Conservation (phyloP, 495 filamentous ascomycete species). For the Neurospora sp. region DNA sequence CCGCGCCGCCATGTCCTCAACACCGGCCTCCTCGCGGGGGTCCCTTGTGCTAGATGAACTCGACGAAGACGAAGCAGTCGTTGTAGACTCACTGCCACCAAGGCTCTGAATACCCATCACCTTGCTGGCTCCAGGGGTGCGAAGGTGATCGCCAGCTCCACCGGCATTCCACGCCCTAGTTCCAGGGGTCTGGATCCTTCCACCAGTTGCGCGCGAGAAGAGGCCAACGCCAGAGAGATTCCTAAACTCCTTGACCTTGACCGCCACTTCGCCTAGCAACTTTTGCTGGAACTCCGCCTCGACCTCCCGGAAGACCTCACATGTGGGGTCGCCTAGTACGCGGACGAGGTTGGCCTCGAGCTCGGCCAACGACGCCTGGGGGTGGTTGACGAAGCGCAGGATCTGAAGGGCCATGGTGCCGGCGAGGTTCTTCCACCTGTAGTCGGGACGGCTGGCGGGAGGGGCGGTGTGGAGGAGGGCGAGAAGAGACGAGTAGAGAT, state of each 20-base stretch:
- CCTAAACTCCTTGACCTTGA: constrained; percentile 39
- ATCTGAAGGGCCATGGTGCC: constrained; percentile 41
- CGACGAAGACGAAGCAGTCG: neutral
- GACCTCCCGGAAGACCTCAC: constrained; percentile 27
- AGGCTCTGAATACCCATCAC: constrained; percentile 9
- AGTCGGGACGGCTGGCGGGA: constrained; percentile 18
- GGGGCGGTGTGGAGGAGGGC: constrained; percentile 34
- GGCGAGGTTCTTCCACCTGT: constrained; percentile 32
- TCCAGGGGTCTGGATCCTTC: constrained; percentile 21
- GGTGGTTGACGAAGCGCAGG: constrained; percentile 38
- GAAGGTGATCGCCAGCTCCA: constrained; percentile 11
- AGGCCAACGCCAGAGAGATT: constrained; percentile 38
- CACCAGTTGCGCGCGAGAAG: constrained; percentile 40
- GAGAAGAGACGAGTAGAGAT: constrained; percentile 34
- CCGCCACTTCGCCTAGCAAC: constrained; percentile 31
- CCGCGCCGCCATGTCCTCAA: constrained; percentile 60
- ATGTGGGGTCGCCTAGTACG: constrained; percentile 22
- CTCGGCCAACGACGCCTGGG: constrained; percentile 28
- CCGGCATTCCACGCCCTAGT: constrained; percentile 6
- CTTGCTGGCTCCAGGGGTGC: constrained; percentile 12
- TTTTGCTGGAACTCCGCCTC: constrained; percentile 31
- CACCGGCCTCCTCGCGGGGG: constrained; percentile 37
- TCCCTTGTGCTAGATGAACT: constrained; percentile 20
- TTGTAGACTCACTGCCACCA: neutral
- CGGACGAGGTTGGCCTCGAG: constrained; percentile 34